These are phyloP conservation scores for Vitis hybrid DNA, from an alignment of 177 flowering plant genomes.

Conservation along the genomic window DNA sequence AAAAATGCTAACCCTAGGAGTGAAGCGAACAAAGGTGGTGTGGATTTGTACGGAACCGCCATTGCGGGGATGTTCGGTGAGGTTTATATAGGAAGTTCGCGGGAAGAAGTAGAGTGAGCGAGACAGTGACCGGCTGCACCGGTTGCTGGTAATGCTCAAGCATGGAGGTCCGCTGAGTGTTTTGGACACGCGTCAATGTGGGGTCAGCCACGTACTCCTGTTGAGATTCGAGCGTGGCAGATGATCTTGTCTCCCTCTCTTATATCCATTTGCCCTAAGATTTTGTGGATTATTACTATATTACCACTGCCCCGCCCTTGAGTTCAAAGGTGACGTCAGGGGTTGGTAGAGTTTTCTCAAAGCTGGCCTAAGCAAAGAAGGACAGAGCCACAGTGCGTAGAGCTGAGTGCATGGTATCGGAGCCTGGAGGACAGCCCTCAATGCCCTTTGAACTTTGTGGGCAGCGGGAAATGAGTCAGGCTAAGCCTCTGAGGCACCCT, in stretches of 20 bases:
- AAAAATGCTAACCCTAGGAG: not conserved
- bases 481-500: no score
- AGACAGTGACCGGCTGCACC: not conserved
- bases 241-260: not conserved
- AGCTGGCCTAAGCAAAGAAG: no score
- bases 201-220: not conserved
- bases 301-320: not conserved
- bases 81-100: not conserved
- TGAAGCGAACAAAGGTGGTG: not conserved
- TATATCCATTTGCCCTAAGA: not conserved
- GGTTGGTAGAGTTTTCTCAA: no score
- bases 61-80: not conserved
- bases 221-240: not conserved
- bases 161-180: not conserved
- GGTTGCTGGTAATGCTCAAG: not conserved
- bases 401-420: no score
- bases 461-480: no score
- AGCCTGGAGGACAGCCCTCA: no score
- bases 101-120: not conserved
- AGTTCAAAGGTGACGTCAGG: not conserved
- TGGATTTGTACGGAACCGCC: not conserved
- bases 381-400: no score
- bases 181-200: not conserved
- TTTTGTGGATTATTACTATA: not conserved
- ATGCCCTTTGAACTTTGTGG: no score